A percentile compares a stretch with the other conserved stretches of the same genome.
Evolutionary conservation across 805 yeast species (phyloP).

Genomic region (Hanseniaspora vineae): DNA sequence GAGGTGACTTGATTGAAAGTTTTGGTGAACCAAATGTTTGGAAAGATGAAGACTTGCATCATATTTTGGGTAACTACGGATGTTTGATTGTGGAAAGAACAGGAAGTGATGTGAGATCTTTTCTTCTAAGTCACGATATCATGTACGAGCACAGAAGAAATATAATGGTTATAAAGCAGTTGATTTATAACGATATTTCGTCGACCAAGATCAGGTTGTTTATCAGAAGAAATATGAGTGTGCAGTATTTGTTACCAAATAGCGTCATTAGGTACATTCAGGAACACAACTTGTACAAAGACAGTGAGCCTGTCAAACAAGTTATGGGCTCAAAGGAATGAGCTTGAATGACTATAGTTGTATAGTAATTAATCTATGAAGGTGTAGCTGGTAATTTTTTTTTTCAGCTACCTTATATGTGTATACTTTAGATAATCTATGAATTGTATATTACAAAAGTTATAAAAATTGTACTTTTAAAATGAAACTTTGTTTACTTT

Average conservation of each 20-base stretch:
- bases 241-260: slow-evolving; percentile 87
- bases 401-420: no score
- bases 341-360: neutral
- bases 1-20: slow-evolving; percentile 93
- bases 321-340: slow-evolving; percentile 39
- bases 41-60: slow-evolving; percentile 93
- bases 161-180: slow-evolving; percentile 86
- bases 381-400: no score
- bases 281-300: slow-evolving; percentile 74
- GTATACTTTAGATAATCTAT: no score
- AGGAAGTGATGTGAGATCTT: slow-evolving; percentile 89
- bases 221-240: slow-evolving; percentile 90
- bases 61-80: slow-evolving; percentile 90
- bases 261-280: slow-evolving; percentile 90
- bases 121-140: slow-evolving; percentile 84
- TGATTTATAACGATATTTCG: slow-evolving; percentile 90
- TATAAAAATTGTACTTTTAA: no score
- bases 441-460: no score
- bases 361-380: no score
- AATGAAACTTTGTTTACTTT: no score
- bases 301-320: slow-evolving; percentile 88
- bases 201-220: slow-evolving; percentile 91
- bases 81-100: slow-evolving; percentile 95
- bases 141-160: slow-evolving; percentile 95
- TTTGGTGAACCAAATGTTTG: slow-evolving; percentile 99